phyloP scores from a whole-genome alignment of 2,329 filamentous ascomycete species.

The Raffaelea deltoideospora region DNA sequence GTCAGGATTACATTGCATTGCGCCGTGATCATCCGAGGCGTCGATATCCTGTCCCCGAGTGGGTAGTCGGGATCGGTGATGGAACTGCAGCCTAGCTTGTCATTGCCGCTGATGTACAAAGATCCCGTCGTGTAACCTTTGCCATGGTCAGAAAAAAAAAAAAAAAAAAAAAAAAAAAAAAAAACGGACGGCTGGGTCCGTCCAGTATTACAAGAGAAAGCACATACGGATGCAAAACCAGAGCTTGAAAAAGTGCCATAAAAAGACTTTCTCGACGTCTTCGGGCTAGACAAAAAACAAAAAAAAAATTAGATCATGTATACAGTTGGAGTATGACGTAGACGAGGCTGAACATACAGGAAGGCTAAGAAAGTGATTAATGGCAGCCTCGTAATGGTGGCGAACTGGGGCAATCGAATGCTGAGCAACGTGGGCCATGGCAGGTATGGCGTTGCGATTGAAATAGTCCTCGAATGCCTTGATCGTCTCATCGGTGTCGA shows the following conservation, averaged over 20 bases:
- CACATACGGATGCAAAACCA: constrained; percentile 32
- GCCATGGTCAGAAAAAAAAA: background rate
- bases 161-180: background rate
- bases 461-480: constrained; percentile 18
- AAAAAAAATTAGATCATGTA: background rate
- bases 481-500: constrained; percentile 1
- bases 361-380: constrained; percentile 10
- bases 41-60: constrained; percentile 18
- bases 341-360: constrained; percentile 7
- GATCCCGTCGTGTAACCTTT: constrained; percentile 30
- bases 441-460: constrained; percentile 13
- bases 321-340: background rate
- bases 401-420: constrained; percentile 3
- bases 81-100: constrained; percentile 24
- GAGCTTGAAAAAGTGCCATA: constrained; percentile 25
- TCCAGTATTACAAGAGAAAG: too few species aligned
- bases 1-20: constrained; percentile 29
- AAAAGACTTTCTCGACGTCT: constrained; percentile 17
- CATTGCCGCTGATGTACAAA: constrained; percentile 23
- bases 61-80: constrained; percentile 22
- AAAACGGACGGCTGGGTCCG: too few species aligned
- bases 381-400: constrained; percentile 9
- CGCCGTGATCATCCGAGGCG: constrained; percentile 28
- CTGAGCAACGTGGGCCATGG: constrained; percentile 14
- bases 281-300: constrained; percentile 6